phyloP scores from a whole-genome alignment of 2,329 filamentous ascomycete genomes.

The Cytospora piceicola region DNA sequence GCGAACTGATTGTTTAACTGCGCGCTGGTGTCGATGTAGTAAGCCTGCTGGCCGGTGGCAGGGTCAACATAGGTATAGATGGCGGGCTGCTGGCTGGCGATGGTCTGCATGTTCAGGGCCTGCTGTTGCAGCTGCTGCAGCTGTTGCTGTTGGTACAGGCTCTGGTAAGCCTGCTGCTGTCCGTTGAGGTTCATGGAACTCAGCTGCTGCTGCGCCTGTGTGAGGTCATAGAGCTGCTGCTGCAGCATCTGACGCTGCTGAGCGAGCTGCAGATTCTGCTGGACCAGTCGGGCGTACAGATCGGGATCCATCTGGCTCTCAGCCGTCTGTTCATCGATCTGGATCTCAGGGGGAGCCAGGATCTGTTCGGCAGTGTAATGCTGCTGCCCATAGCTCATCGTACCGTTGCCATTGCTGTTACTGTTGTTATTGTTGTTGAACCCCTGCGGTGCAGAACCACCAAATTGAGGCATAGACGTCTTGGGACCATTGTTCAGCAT shows the following conservation, averaged over 20 bases:
- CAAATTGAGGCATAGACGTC: slow-evolving; percentile 54
- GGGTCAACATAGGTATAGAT: slow-evolving; percentile 85
- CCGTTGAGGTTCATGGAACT: slow-evolving; percentile 73
- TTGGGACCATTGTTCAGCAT: slow-evolving; percentile 55
- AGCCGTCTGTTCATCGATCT: slow-evolving; percentile 68
- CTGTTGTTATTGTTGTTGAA: slow-evolving; percentile 38
- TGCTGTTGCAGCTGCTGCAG: slow-evolving; percentile 58
- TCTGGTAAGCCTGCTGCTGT: slow-evolving; percentile 64
- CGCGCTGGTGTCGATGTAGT: slow-evolving; percentile 72
- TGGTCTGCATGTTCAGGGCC: slow-evolving; percentile 66
- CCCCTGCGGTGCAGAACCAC: slow-evolving; percentile 38
- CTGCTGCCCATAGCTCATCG: slow-evolving; percentile 37
- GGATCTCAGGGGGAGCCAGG: slow-evolving; percentile 79
- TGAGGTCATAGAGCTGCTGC: slow-evolving; percentile 85
- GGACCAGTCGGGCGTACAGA: slow-evolving; percentile 84
- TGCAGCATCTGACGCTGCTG: slow-evolving; percentile 95
- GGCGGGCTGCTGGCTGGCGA: slow-evolving; percentile 68
- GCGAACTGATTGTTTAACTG: slow-evolving; percentile 40
- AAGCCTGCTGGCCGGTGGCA: slow-evolving; percentile 80
- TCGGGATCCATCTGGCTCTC: slow-evolving; percentile 80
- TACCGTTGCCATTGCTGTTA: slow-evolving; percentile 31
- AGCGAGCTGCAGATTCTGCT: slow-evolving; percentile 88
- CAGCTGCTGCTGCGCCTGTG: slow-evolving; percentile 81
- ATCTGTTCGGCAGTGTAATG: slow-evolving; percentile 86
- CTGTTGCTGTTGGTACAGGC: slow-evolving; percentile 52